Percentiles rank a stretch among this genome's conserved stretches.
Conservation (phyloP, 2,329 filamentous ascomycete genomes). For the Trichoderma sp. region DNA sequence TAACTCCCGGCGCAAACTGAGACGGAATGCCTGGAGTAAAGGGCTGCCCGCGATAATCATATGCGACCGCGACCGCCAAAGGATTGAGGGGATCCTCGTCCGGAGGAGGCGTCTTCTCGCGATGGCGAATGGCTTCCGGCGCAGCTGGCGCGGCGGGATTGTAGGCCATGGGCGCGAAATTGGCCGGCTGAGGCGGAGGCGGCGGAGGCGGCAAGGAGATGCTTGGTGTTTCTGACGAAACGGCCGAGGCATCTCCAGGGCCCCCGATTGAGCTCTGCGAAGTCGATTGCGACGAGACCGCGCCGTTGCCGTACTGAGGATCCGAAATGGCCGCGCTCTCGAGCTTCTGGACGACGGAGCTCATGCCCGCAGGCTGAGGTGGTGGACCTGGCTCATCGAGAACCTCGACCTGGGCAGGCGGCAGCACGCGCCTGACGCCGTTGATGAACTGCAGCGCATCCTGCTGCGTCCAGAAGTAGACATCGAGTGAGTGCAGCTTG, state of each 20-base stretch:
- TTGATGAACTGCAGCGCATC: conserved; percentile 71
- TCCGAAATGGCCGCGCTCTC: conserved; percentile 69
- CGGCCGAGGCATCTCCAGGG: conserved; percentile 13
- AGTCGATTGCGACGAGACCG: conserved; percentile 6
- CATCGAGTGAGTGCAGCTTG: conserved; percentile 69
- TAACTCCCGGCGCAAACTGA: conserved; percentile 40
- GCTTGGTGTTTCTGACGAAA: conserved; percentile 14
- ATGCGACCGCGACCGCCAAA: conserved; percentile 55
- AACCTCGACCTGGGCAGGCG: conserved; percentile 59
- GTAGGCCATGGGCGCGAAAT: conserved; percentile 66
- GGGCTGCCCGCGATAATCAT: conserved; percentile 54
- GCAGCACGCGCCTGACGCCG: conserved; percentile 63
- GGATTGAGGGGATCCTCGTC: conserved; percentile 61
- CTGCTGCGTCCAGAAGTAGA: conserved; percentile 76
- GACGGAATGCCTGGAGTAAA: conserved; percentile 54
- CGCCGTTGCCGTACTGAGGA: conserved; percentile 41
- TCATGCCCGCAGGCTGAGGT: conserved; percentile 52
- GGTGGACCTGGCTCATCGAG: conserved; percentile 60
- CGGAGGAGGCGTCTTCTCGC: conserved; percentile 78
- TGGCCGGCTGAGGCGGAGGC: conserved; percentile 37
- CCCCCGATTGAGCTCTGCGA: conserved; percentile 9
- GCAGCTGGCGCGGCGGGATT: conserved; percentile 77
- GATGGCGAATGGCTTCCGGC: conserved; percentile 67
- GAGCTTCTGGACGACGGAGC: conserved; percentile 69
- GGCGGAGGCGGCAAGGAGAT: conserved; percentile 29